Percentiles rank a stretch among this genome's conserved stretches.
Evolutionary conservation across 208 protist species (phyloP).

Genomic region (Trypanosoma platydactyli): DNA sequence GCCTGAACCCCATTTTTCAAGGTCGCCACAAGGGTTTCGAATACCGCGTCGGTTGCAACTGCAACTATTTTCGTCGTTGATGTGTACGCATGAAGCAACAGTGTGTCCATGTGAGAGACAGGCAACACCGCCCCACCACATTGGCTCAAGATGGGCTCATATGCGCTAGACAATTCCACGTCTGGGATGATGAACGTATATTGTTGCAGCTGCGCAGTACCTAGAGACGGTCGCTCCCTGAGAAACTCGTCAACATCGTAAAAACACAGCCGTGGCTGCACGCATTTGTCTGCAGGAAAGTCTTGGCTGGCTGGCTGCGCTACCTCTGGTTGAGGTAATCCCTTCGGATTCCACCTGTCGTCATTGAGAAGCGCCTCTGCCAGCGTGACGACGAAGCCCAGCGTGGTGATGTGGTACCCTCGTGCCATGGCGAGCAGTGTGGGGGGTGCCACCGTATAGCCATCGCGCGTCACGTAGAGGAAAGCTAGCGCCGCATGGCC

Average conservation of each 20-base stretch:
- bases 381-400: constrained; percentile 42
- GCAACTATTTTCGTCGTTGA: neutral
- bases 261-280: constrained; percentile 51
- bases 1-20: neutral
- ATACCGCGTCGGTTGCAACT: constrained; percentile 18
- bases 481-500: constrained; percentile 58
- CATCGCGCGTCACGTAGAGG: constrained; percentile 59
- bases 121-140: constrained; percentile 41
- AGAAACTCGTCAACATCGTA: constrained; percentile 60
- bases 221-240: constrained; percentile 30
- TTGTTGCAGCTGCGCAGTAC: constrained; percentile 29
- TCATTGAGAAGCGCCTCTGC: constrained; percentile 32
- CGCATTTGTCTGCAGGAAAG: constrained; percentile 54
- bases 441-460: constrained; percentile 47
- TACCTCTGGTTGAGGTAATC: constrained; percentile 43
- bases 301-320: constrained; percentile 37
- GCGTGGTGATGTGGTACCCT: constrained; percentile 71
- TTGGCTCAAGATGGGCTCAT: constrained; percentile 32
- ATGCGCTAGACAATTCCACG: constrained; percentile 19
- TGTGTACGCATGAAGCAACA: constrained; percentile 8
- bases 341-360: constrained; percentile 32
- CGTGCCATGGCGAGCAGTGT: constrained; percentile 59
- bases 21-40: neutral
- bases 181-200: constrained; percentile 54
- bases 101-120: constrained; percentile 22